Evolutionary conservation across 495 filamentous ascomycete species (phyloP), one percentile per base, ranked within the genome.

Genomic region (Lasiosphaeria hispida): DNA sequence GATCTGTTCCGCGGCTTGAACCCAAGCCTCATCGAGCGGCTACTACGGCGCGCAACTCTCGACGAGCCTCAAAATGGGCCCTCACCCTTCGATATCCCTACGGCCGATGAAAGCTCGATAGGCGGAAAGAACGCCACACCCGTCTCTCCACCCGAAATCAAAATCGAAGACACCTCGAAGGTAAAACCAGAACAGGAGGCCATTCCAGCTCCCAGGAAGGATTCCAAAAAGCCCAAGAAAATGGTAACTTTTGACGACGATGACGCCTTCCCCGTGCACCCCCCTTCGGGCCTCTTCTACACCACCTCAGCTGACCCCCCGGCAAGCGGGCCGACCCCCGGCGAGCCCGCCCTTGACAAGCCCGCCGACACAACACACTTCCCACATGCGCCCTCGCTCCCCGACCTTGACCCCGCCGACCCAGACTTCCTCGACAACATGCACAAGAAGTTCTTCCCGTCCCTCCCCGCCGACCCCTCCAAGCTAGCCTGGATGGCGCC

Each of bases 371-470:
- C 63, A 53, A 69, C 72, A 39, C 66, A 76, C 58, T 79, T 75
- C 67, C 77, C 77, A 0, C 64, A 60, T 0, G 65, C 68, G 11
- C 66, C 69, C 7, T 42, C 63, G 15, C 63, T 72, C 50, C 87
- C 87, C 23, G 84, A 87, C 37, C 87, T 96, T 53, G 91, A 98
- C 71, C 94, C 92, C 0, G 76, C 79, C 17, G 87, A 88, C 48
- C 85, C 90, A 0, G 80, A 87, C 62, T 97, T 98, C 77, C 86
- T 96, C 48, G 70, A 79, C 18, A 84, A 88, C 57, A 83, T 98
- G 9, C 92, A 96, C 78, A 70, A 82, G 1, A 96, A 93, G 71
- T 98, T 94, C 80, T 98, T 96, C 78, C 93, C 94, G 15, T 77
- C 83, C 56, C 86, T 96, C 3, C 81, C 93, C 11, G 79, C 89